These are phyloP conservation scores for Boletus huronensis DNA, from an alignment of 768 basidiomycete genomes.

Conservation along the genomic window DNA sequence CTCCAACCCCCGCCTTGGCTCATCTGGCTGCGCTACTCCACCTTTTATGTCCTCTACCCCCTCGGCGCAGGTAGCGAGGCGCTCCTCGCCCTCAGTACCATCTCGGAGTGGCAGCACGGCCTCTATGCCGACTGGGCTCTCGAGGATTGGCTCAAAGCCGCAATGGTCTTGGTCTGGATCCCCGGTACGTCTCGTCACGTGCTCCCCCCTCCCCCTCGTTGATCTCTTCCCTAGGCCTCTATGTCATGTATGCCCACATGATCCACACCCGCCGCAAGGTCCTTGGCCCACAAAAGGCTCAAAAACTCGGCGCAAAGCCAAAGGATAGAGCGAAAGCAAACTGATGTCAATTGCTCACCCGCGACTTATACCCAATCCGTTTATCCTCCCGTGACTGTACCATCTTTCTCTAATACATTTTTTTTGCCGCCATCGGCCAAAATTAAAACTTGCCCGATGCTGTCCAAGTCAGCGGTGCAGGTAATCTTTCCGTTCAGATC, in stretches of 20 bases:
- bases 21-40: constrained; percentile 80
- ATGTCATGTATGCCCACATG: constrained; percentile 60
- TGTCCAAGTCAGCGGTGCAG: not conserved
- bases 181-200: constrained; percentile 54
- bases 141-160: constrained; percentile 54
- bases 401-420: constrained; percentile 22
- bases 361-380: not conserved
- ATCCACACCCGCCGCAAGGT: constrained; percentile 54
- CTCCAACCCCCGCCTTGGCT: constrained; percentile 52
- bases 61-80: constrained; percentile 91
- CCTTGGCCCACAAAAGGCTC: constrained; percentile 37
- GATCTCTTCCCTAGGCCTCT: constrained; percentile 36
- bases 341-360: constrained; percentile 1
- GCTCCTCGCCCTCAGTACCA: constrained; percentile 71
- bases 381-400: not conserved
- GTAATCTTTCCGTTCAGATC: constrained; percentile 1
- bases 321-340: constrained; percentile 28
- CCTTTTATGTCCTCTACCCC: constrained; percentile 93
- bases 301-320: constrained; percentile 34
- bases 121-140: constrained; percentile 47
- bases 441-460: not conserved
- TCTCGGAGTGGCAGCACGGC: constrained; percentile 49
- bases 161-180: constrained; percentile 81
- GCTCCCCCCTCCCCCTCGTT: not conserved
- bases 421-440: not conserved